Base-by-base conservation (phyloP, 2,329 filamentous ascomycete genomes). In the Rasamsonia emersonii region DNA sequence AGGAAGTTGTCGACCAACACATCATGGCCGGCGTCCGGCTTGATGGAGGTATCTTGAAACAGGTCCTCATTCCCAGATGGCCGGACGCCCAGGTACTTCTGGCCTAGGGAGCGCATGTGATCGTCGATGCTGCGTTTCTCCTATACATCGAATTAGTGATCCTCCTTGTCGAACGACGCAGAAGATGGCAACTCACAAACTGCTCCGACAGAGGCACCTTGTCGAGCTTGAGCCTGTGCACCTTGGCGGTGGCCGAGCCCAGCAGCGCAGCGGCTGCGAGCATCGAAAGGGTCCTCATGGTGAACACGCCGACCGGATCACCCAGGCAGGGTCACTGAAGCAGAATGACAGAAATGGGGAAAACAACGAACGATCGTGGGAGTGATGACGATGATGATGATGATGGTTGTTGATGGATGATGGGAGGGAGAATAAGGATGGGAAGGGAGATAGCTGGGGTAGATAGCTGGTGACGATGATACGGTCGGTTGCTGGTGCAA, bases 191-290 rank as follows among this genome's bases (percentile, higher is more conserved):
- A 71, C 82, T 58, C 70, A 93, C 88, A 55, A 98, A 76, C 70
- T 96, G 91, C 62, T 96, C 85, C 30, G 79, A 75, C 38, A 98
- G 71, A 47, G 91, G 82, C 41, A 96, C 70, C 81, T 98, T 98
- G 75, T 95, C 83, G 55, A 98, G 80, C 75, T 93, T 91, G 75
- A 95, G 81, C 74, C 86, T 93, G 77, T 96, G 86, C 46, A 94
- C 73, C 53, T 79, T 86, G 50, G 86, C 89, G 58, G 83, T 75
- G 58, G 82, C 82, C 59, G 81, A 78, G 70, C 83, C 82, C 55
- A 88, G 73, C 71, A 93, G 77, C 69, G 79, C 73, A 54, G 79
- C 78, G 66, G 78, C 77, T 59, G 85, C 80, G 60, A 86, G 71
- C 57, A 94, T 64, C 54, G 86, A 69, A 65, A 79, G 70, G 63